phyloP scores from a whole-genome alignment of 345 rosid genomes.

The Raphanus sativus region DNA sequence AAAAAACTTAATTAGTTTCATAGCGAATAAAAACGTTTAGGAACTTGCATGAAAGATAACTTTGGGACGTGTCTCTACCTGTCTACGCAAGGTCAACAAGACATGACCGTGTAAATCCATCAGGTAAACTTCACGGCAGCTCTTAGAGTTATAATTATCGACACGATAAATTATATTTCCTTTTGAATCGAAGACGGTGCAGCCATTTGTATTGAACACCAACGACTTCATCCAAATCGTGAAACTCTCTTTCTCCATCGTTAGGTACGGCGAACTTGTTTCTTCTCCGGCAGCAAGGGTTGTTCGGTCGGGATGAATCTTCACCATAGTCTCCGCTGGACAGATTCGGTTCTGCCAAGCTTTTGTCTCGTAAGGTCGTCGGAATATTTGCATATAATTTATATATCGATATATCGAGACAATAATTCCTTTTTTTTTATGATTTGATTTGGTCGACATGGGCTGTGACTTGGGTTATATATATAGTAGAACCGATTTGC shows the following conservation, averaged over 20 bases:
- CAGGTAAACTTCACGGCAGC: constrained; percentile 52
- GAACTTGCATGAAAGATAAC: neutral
- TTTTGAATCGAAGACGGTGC: constrained; percentile 56
- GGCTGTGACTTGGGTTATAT: constrained; percentile 10
- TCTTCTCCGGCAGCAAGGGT: constrained; percentile 2
- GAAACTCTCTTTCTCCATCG: constrained; percentile 50
- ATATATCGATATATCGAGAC: neutral
- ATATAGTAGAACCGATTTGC: constrained; percentile 17
- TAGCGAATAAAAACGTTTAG: neutral
- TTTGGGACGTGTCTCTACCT: constrained; percentile 39
- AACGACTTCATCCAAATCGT: constrained; percentile 77
- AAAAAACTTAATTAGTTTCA: constrained; percentile 7
- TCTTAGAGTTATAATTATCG: constrained; percentile 54
- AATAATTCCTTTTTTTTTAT: neutral
- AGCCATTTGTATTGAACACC: constrained; percentile 52
- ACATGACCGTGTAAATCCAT: constrained; percentile 56
- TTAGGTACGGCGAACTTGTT: constrained; percentile 37
- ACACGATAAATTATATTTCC: constrained; percentile 62
- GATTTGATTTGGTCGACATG: constrained; percentile 23
- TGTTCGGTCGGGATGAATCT: constrained; percentile 25
- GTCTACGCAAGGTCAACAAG: constrained; percentile 51
- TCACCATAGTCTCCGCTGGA: constrained; percentile 35
- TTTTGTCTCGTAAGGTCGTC: constrained; percentile 38
- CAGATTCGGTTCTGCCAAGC: constrained; percentile 33
- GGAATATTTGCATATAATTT: constrained; percentile 26